A percentile compares a stretch with the other conserved stretches of the same genome.
Conservation (phyloP, 1,139 yeast species). For the Taiozyma sp. region DNA sequence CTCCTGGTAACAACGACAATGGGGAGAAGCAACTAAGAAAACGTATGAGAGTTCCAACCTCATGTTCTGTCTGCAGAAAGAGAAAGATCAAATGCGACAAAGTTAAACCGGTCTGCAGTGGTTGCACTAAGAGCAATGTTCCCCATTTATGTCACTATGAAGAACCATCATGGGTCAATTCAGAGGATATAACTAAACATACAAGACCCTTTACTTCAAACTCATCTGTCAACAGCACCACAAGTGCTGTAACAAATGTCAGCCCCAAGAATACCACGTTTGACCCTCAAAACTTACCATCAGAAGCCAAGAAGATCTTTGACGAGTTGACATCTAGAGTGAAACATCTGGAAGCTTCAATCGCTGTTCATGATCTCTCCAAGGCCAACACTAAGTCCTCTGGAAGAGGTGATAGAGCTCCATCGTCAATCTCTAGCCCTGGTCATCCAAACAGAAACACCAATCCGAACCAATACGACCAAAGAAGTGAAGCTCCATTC, state of each 20-base stretch:
- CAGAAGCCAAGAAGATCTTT: conserved; percentile 5
- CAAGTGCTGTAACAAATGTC: background rate
- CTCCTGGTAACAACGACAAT: background rate
- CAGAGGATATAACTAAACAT: conserved; percentile 14
- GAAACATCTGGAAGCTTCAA: conserved; percentile 39
- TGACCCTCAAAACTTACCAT: conserved; percentile 2
- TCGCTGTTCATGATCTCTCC: conserved; percentile 29
- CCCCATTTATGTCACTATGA: conserved; percentile 57
- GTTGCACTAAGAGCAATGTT: conserved; percentile 56
- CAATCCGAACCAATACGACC: background rate
- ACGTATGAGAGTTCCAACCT: conserved; percentile 39
- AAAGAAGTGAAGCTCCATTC: background rate
- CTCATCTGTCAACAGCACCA: background rate
- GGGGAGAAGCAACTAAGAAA: conserved; percentile 20
- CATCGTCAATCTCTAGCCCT: background rate
- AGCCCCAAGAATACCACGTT: background rate
- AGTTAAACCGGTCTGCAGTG: conserved; percentile 55
- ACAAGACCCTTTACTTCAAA: conserved; percentile 3
- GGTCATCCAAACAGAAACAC: background rate
- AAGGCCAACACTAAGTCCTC: conserved; percentile 1
- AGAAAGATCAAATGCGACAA: conserved; percentile 53
- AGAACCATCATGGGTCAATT: conserved; percentile 37
- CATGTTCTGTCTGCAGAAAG: conserved; percentile 40
- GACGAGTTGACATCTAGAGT: conserved; percentile 37
- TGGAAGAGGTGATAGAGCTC: background rate